Percentiles rank a stretch among this genome's conserved stretches.
Evolutionary conservation across 495 filamentous ascomycete species (phyloP).

Genomic region (Coniosporium apollinis): DNA sequence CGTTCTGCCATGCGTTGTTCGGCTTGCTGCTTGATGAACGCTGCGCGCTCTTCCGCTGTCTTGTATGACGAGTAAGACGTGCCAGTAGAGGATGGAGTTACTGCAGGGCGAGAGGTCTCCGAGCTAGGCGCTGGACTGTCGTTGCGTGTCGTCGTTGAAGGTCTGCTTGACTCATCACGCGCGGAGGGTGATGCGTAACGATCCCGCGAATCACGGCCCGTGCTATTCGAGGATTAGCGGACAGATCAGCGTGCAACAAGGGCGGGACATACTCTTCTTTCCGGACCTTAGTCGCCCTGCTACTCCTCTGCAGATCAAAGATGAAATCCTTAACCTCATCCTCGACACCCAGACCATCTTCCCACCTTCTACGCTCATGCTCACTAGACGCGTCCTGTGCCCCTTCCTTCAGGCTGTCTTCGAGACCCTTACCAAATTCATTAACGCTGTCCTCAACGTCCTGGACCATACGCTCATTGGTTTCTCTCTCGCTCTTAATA

Average conservation of each 20-base stretch:
- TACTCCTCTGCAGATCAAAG: constrained; percentile 78
- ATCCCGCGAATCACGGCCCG: constrained; percentile 5
- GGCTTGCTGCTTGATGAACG: constrained; percentile 92
- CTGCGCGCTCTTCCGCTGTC: constrained; percentile 82
- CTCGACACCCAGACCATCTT: constrained; percentile 91
- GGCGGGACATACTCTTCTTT: constrained; percentile 63
- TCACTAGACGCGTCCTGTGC: constrained; percentile 51
- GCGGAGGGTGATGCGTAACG: too few relatives aligned
- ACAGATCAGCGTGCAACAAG: too few relatives aligned
- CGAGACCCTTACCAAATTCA: constrained; percentile 71
- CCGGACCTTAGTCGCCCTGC: constrained; percentile 55
- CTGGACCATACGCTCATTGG: constrained; percentile 85
- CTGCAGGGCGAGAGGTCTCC: constrained; percentile 20
- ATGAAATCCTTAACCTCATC: constrained; percentile 96
- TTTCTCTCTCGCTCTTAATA: constrained; percentile 69
- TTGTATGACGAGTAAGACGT: constrained; percentile 63
- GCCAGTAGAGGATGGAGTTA: constrained; percentile 27
- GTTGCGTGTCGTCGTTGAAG: constrained; percentile 12
- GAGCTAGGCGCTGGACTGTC: constrained; percentile 25
- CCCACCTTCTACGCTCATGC: constrained; percentile 88
- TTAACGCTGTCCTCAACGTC: constrained; percentile 94
- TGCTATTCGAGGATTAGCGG: neutral
- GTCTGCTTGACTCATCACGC: constrained; percentile 6
- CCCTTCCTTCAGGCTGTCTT: constrained; percentile 73
- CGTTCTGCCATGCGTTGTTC: constrained; percentile 97